Evolutionary conservation across 2,329 filamentous ascomycete species (phyloP).

Genomic region (Chaetomium sp.): DNA sequence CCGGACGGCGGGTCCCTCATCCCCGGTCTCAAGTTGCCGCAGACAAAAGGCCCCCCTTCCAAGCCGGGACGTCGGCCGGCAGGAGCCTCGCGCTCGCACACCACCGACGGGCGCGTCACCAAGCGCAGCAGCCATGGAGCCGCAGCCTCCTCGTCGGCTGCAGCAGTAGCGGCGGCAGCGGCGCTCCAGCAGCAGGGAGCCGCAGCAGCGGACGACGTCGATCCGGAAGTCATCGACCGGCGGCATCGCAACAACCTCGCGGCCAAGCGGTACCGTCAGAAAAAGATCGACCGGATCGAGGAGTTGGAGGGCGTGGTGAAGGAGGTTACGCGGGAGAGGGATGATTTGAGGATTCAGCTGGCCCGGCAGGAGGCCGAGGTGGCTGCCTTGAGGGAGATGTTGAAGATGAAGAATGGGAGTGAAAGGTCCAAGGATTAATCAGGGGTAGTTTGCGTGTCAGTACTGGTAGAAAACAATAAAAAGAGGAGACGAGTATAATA

Average conservation of each 20-base stretch:
- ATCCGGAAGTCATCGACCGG: slow-evolving; percentile 45
- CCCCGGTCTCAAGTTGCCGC: slow-evolving; percentile 29
- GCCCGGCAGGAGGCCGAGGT: slow-evolving; percentile 62
- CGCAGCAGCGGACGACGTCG: slow-evolving; percentile 19
- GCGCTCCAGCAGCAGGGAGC: background rate
- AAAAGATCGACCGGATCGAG: slow-evolving; percentile 61
- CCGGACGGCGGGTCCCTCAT: slow-evolving; percentile 12
- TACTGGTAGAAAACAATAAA: background rate
- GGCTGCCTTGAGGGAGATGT: slow-evolving; percentile 54
- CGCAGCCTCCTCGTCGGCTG: background rate
- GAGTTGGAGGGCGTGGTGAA: slow-evolving; percentile 58
- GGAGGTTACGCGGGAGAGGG: slow-evolving; percentile 55
- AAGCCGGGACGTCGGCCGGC: slow-evolving; percentile 26
- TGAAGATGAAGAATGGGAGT: slow-evolving; percentile 31
- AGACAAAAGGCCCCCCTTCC: background rate
- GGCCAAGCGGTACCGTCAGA: slow-evolving; percentile 64
- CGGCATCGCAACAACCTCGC: slow-evolving; percentile 65
- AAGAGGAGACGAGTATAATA: background rate
- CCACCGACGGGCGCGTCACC: slow-evolving; percentile 26
- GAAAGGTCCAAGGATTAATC: slow-evolving; percentile 10
- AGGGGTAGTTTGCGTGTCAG: background rate
- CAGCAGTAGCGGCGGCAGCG: background rate
- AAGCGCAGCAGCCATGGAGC: slow-evolving; percentile 3
- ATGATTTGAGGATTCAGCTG: slow-evolving; percentile 57
- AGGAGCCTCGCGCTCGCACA: slow-evolving; percentile 14